Percentiles rank a stretch among this genome's conserved stretches.
phyloP scores from a whole-genome alignment of 176 grass and related monocot genomes.

The Bromus sterilis region DNA sequence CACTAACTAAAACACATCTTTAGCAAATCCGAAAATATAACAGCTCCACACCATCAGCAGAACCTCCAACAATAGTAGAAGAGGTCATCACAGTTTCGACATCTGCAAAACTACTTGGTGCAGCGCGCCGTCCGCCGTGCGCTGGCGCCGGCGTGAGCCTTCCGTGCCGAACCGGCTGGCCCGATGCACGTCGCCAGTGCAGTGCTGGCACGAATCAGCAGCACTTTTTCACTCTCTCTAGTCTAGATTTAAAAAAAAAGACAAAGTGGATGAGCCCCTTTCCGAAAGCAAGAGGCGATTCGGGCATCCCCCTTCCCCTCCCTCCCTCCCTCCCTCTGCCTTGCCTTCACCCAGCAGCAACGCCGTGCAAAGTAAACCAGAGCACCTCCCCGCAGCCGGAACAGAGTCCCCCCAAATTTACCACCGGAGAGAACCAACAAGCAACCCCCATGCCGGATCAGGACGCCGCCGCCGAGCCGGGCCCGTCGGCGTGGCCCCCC shows the following conservation, averaged over 20 bases:
- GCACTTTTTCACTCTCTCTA: background rate
- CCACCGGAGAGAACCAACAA: background rate
- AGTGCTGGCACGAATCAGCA: background rate
- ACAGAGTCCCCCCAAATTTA: background rate
- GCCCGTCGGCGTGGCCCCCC: constrained; percentile 27
- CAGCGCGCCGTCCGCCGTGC: too few species aligned
- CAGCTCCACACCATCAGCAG: too few species aligned
- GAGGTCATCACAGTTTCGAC: too few species aligned
- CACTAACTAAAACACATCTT: too few species aligned
- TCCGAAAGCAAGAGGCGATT: background rate
- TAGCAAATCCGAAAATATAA: too few species aligned
- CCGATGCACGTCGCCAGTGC: background rate
- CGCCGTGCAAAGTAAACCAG: background rate
- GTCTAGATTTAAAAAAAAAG: background rate
- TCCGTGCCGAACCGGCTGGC: background rate
- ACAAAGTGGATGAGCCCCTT: background rate
- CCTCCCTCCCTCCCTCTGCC: too few species aligned
- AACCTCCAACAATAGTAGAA: too few species aligned
- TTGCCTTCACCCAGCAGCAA: constrained; percentile 6
- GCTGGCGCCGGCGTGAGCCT: too few species aligned
- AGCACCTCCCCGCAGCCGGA: background rate
- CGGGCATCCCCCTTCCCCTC: too few species aligned
- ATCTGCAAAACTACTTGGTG: too few species aligned
- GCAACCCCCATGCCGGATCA: constrained; percentile 26
- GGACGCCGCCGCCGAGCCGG: background rate